These are phyloP conservation scores for Cladophialophora yegresii DNA, from an alignment of 2,329 filamentous ascomycete genomes.

Conservation along the genomic window DNA sequence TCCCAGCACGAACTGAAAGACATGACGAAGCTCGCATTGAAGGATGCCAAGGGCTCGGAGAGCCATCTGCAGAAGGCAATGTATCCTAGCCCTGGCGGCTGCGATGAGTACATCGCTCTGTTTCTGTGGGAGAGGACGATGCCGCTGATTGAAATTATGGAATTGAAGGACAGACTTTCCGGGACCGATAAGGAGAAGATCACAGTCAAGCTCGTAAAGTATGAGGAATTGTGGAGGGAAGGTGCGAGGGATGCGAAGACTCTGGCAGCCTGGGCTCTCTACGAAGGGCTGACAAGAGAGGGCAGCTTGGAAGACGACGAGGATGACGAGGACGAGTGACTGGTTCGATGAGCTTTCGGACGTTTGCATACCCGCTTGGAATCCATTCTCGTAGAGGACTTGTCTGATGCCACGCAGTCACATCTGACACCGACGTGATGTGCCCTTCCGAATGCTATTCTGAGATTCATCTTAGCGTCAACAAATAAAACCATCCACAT, in stretches of 20 bases:
- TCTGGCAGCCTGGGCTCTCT: slow-evolving; percentile 57
- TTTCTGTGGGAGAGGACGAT: slow-evolving; percentile 59
- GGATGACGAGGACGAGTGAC: not conserved
- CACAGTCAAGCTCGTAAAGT: slow-evolving; percentile 56
- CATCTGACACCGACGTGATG: not conserved
- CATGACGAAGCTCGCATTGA: slow-evolving; percentile 53
- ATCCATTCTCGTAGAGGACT: not conserved
- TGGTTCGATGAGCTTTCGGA: no score
- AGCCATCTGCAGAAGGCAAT: slow-evolving; percentile 52
- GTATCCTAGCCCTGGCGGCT: slow-evolving; percentile 59
- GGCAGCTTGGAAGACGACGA: slow-evolving; percentile 34
- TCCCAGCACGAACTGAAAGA: slow-evolving; percentile 53
- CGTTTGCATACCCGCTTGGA: not conserved
- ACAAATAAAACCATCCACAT: not conserved
- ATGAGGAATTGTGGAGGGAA: slow-evolving; percentile 56
- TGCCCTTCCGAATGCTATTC: not conserved
- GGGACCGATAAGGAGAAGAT: slow-evolving; percentile 61
- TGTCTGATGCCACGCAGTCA: not conserved
- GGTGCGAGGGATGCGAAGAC: slow-evolving; percentile 59
- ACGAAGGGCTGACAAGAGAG: slow-evolving; percentile 54
- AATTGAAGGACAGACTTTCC: slow-evolving; percentile 55
- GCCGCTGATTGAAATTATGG: slow-evolving; percentile 50
- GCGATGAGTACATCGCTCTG: slow-evolving; percentile 60
- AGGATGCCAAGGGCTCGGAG: slow-evolving; percentile 32
- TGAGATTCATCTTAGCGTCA: not conserved